phyloP scores from a whole-genome alignment of 768 basidiomycete species.

The Aureoboletus auriporus region DNA sequence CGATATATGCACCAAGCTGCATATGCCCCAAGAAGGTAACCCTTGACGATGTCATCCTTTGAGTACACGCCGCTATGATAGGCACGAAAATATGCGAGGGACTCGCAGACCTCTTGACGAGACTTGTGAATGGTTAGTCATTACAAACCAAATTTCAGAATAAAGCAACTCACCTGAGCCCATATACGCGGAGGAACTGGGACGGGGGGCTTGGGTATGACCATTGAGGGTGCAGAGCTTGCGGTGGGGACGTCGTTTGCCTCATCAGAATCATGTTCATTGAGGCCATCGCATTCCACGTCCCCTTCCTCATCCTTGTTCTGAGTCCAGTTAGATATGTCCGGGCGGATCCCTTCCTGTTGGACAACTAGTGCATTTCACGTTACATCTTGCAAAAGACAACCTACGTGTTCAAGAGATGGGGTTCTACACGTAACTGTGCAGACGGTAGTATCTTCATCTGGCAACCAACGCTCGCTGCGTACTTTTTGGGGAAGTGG shows the following conservation, averaged over 20 bases:
- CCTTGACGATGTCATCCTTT: conserved; percentile 54
- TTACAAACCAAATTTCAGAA: neutral
- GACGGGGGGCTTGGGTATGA: conserved; percentile 21
- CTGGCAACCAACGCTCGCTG: neutral
- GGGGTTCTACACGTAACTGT: neutral
- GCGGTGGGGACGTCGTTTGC: conserved; percentile 5
- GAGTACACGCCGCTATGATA: conserved; percentile 83
- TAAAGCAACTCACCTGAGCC: conserved; percentile 36
- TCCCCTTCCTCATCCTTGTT: conserved; percentile 17
- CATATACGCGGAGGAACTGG: conserved; percentile 37
- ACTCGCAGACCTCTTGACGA: conserved; percentile 82
- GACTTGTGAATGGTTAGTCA: conserved; percentile 43
- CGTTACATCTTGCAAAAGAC: conserved; percentile 15
- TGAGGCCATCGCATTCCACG: conserved; percentile 5
- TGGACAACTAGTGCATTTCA: conserved; percentile 9
- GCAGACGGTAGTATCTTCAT: neutral
- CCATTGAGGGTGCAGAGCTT: neutral
- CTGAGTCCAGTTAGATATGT: conserved; percentile 21
- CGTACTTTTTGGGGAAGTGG: conserved; percentile 21
- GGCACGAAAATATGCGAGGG: conserved; percentile 59
- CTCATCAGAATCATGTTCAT: neutral
- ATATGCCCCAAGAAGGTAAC: conserved; percentile 74
- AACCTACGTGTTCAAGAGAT: conserved; percentile 16
- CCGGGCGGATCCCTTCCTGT: neutral
- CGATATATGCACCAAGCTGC: conserved; percentile 50